Conservation (phyloP, 345 rosid genomes). For the Anastatica hierochuntica region DNA sequence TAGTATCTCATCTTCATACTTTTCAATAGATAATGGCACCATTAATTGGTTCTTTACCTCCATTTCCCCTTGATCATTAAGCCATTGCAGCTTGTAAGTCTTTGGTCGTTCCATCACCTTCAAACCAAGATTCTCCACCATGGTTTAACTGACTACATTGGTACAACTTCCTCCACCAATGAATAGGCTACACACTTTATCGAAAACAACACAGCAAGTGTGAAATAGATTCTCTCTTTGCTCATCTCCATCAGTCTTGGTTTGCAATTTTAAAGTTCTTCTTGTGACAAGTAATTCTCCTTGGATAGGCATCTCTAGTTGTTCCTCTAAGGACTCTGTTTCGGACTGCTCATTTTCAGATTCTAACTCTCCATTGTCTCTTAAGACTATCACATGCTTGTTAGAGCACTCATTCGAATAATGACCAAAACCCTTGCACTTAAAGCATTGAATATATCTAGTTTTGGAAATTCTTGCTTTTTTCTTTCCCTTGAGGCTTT, state of each 20-base stretch:
- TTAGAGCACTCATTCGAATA: not conserved
- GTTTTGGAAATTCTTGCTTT: not conserved
- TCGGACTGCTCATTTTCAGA: not conserved
- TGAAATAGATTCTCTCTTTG: not conserved
- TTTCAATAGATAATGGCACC: too few relatives aligned
- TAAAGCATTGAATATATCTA: not conserved
- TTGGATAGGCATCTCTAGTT: not conserved
- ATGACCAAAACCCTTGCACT: not conserved
- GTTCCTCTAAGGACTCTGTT: not conserved
- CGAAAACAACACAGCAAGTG: not conserved
- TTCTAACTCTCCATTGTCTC: not conserved
- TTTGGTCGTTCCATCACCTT: too few relatives aligned
- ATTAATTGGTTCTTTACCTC: too few relatives aligned
- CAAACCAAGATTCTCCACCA: too few relatives aligned
- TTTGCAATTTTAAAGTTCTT: not conserved
- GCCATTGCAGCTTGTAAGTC: too few relatives aligned
- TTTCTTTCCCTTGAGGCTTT: not conserved
- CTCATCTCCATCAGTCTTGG: not conserved
- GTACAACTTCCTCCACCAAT: too few relatives aligned
- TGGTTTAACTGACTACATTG: too few relatives aligned
- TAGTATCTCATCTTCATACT: too few relatives aligned
- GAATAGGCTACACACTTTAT: not conserved
- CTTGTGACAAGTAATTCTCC: not conserved
- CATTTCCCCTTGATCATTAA: too few relatives aligned
- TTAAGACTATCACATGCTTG: not conserved